phyloP scores from a whole-genome alignment of 306 rosid genomes.

The Fragaria nilgerrensis region DNA sequence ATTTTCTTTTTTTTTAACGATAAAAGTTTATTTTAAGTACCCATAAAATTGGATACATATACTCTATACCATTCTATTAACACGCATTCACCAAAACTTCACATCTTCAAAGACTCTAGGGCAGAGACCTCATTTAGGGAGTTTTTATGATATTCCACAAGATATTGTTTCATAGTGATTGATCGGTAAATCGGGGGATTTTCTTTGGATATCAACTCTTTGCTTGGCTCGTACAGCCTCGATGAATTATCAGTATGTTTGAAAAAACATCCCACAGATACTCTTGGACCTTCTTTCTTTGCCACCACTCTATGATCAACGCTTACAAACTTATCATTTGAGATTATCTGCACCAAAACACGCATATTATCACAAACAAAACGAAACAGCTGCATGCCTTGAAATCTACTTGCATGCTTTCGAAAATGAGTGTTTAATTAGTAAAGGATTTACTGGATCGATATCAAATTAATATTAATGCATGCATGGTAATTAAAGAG shows the following conservation, averaged over 20 bases:
- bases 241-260: neutral
- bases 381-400: neutral
- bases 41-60: too few species aligned
- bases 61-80: too few species aligned
- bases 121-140: neutral
- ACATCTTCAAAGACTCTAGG: neutral
- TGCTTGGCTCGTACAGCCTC: neutral
- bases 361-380: neutral
- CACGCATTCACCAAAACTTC: neutral
- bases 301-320: neutral
- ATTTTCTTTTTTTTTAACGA: too few species aligned
- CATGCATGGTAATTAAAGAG: neutral
- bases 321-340: neutral
- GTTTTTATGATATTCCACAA: neutral
- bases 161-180: neutral
- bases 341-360: neutral
- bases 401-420: too few species aligned
- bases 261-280: neutral
- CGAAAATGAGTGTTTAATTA: too few species aligned
- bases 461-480: neutral
- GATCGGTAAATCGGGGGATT: neutral
- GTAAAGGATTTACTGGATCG: too few species aligned
- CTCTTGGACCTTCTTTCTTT: conserved; percentile 7
- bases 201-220: neutral
- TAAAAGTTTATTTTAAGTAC: too few species aligned